These are phyloP conservation scores for Sporobolomyces pararoseus DNA, from an alignment of 768 basidiomycete genomes.

Conservation along the genomic window DNA sequence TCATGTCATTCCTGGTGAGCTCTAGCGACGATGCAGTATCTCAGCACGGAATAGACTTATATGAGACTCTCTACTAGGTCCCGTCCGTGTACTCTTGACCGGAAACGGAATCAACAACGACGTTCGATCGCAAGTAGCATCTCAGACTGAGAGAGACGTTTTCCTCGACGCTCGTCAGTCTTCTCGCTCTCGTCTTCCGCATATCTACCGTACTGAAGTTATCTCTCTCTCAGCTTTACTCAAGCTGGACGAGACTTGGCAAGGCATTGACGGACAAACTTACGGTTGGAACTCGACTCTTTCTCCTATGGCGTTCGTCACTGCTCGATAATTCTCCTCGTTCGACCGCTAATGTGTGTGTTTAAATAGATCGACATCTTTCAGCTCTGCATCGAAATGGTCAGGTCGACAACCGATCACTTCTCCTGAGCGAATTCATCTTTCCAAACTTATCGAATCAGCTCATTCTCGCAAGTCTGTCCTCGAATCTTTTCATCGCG, in stretches of 20 bases:
- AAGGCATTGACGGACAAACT: background rate
- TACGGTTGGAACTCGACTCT: slow-evolving; percentile 36
- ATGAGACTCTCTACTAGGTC: too few relatives aligned
- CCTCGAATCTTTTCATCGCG: background rate
- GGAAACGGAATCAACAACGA: slow-evolving; percentile 39
- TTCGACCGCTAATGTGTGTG: too few relatives aligned
- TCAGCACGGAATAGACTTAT: too few relatives aligned
- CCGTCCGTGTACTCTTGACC: slow-evolving; percentile 29
- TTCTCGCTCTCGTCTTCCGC: too few relatives aligned
- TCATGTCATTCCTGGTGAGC: slow-evolving; percentile 20
- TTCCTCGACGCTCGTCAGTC: slow-evolving; percentile 37
- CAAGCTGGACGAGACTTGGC: slow-evolving; percentile 23
- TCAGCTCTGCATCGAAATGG: slow-evolving; percentile 23
- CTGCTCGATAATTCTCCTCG: background rate
- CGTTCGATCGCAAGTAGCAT: slow-evolving; percentile 24
- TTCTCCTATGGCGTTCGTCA: slow-evolving; percentile 16
- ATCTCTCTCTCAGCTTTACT: slow-evolving; percentile 21
- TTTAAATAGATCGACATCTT: slow-evolving; percentile 31
- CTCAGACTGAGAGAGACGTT: background rate
- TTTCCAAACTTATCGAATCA: background rate
- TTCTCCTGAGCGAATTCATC: background rate
- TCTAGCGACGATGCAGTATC: too few relatives aligned
- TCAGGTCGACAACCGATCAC: slow-evolving; percentile 17
- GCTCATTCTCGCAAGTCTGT: slow-evolving; percentile 2
- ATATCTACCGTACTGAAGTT: background rate